These are phyloP conservation scores for Phytopythium litorale DNA, from an alignment of 352 stramenopile species.

Conservation along the genomic window DNA sequence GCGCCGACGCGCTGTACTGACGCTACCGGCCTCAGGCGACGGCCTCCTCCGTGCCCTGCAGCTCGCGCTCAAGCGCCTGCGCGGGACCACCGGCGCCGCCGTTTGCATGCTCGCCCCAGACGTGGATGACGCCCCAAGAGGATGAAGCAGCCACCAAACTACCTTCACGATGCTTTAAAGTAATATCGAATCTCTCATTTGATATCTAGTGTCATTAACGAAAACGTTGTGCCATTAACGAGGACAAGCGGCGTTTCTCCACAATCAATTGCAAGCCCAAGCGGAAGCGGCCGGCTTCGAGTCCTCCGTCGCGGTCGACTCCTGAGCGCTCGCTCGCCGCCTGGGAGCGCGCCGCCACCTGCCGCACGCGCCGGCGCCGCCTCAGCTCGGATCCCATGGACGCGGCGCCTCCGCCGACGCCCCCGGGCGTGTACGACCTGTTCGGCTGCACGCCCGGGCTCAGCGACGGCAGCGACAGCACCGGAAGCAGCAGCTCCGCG, in stretches of 20 bases:
- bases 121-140: not conserved
- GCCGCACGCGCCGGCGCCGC: not conserved
- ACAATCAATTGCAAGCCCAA: no score
- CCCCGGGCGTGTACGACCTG: constrained; percentile 5
- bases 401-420: constrained; percentile 1
- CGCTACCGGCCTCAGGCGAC: constrained; percentile 15
- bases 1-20: not conserved
- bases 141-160: no score
- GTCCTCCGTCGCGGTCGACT: not conserved
- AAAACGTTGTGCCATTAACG: no score
- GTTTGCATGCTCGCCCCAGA: constrained; percentile 16
- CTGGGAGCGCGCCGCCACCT: not conserved
- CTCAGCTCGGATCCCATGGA: not conserved
- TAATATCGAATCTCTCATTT: not conserved
- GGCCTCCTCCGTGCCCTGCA: constrained; percentile 48
- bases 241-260: no score
- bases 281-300: no score
- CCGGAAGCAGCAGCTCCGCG: not conserved
- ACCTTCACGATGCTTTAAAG: not conserved
- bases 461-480: not conserved
- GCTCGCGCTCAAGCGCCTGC: constrained; percentile 43
- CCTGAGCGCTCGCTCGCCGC: not conserved
- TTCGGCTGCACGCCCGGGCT: not conserved
- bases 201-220: no score
- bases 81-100: constrained; percentile 18